Percentiles rank a stretch among this genome's conserved stretches.
Evolutionary conservation across 2,329 filamentous ascomycete species (phyloP).

Genomic region (Trichophyton rubrum): DNA sequence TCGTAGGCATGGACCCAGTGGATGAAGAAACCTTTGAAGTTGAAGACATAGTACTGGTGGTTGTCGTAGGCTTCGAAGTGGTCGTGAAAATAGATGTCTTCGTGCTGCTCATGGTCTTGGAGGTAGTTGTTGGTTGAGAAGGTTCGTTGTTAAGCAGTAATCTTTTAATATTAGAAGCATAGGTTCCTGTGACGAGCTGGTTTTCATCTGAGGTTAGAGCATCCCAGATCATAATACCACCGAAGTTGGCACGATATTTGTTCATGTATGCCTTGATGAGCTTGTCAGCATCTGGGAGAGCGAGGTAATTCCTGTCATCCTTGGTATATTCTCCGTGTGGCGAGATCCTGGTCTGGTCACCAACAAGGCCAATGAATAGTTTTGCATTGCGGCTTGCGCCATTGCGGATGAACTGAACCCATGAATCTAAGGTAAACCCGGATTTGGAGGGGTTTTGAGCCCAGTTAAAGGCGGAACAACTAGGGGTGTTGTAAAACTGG

Average conservation of each 20-base stretch:
- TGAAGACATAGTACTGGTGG: constrained; percentile 8
- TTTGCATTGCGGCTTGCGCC: constrained; percentile 36
- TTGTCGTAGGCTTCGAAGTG: constrained; percentile 10
- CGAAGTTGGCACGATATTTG: constrained; percentile 35
- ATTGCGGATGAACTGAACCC: constrained; percentile 29
- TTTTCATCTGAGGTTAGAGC: constrained; percentile 15
- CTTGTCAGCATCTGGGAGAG: constrained; percentile 32
- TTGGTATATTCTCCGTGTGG: constrained; percentile 14
- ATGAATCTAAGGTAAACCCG: constrained; percentile 37
- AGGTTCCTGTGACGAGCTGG: constrained; percentile 9
- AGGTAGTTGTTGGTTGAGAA: constrained; percentile 13
- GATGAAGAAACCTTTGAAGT: not conserved
- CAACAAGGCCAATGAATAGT: constrained; percentile 43
- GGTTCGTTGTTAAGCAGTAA: constrained; percentile 10
- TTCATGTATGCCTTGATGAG: constrained; percentile 35
- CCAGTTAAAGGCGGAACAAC: constrained; percentile 39
- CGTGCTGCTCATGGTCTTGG: constrained; percentile 12
- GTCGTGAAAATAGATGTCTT: constrained; percentile 9
- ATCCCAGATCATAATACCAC: constrained; percentile 43
- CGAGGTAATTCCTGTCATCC: constrained; percentile 34
- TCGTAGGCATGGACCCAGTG: too few relatives aligned
- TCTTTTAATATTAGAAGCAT: constrained; percentile 15
- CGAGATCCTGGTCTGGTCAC: constrained; percentile 15
- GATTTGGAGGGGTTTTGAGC: constrained; percentile 22
- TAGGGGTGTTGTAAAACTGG: constrained; percentile 44